These are phyloP conservation scores for Verticillium tricorpus DNA, from an alignment of 2,329 filamentous ascomycete genomes.

Conservation along the genomic window DNA sequence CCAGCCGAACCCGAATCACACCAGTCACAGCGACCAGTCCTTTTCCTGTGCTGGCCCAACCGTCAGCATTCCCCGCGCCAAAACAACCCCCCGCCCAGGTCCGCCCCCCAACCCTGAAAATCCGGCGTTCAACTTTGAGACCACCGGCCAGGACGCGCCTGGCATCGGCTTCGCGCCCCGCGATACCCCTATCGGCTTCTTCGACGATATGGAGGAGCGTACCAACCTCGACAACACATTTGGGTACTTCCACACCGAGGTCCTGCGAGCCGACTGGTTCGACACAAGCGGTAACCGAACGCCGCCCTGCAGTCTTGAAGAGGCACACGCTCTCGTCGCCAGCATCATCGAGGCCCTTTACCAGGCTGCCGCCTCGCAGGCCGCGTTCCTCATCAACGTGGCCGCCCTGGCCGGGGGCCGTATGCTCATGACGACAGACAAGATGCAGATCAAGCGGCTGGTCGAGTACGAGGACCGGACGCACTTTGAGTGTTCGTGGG, in stretches of 20 bases:
- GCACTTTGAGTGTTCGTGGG: constrained; percentile 50
- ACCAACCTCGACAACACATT: constrained; percentile 57
- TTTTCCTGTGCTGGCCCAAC: constrained; percentile 3
- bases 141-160: not conserved
- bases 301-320: constrained; percentile 41
- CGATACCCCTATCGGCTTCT: constrained; percentile 13
- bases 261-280: constrained; percentile 47
- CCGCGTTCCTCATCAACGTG: constrained; percentile 56
- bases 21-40: not conserved
- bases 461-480: constrained; percentile 36
- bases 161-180: not conserved
- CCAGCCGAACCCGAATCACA: not conserved
- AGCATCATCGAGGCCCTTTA: constrained; percentile 49
- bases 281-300: constrained; percentile 40
- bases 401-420: constrained; percentile 52
- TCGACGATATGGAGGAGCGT: constrained; percentile 34
- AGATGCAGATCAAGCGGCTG: constrained; percentile 36
- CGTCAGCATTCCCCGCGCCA: constrained; percentile 11
- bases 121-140: not conserved
- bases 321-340: constrained; percentile 49
- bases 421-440: constrained; percentile 40
- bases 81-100: not conserved
- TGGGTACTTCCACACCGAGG: constrained; percentile 45
- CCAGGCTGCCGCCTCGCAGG: constrained; percentile 42
- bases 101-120: not conserved